Percentiles rank a stretch among this genome's conserved stretches.
phyloP scores from a whole-genome alignment of 2,329 filamentous ascomycete species.

The Camillea tinctor region DNA sequence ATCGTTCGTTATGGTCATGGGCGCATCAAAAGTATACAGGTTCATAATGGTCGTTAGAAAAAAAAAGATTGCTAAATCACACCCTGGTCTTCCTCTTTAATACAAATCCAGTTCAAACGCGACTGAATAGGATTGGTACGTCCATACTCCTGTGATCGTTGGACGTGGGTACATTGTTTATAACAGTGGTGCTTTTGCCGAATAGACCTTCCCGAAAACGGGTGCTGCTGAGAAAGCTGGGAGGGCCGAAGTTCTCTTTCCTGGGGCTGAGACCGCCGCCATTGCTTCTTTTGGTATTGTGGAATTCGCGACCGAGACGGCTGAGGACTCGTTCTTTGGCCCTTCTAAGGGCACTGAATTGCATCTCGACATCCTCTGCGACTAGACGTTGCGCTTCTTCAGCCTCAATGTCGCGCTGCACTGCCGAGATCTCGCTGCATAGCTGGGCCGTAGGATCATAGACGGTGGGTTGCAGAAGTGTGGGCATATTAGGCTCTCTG shows the following conservation, averaged over 20 bases:
- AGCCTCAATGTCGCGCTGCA: constrained; percentile 57
- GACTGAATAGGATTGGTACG: constrained; percentile 61
- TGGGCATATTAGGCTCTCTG: constrained; percentile 45
- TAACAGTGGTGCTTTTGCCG: constrained; percentile 31
- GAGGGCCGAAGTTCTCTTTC: constrained; percentile 28
- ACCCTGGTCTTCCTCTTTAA: constrained; percentile 2
- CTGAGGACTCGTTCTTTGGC: constrained; percentile 60
- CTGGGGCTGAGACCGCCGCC: constrained; percentile 27
- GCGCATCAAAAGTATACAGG: not conserved
- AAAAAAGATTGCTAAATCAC: not conserved
- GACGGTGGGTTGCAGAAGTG: constrained; percentile 55
- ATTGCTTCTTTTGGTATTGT: constrained; percentile 27
- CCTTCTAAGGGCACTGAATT: constrained; percentile 53
- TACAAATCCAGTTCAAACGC: constrained; percentile 16
- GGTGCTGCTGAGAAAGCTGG: constrained; percentile 35
- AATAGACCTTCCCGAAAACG: constrained; percentile 44
- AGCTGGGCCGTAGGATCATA: constrained; percentile 48
- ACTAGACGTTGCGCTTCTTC: constrained; percentile 55
- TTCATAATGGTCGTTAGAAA: not conserved
- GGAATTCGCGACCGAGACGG: constrained; percentile 56
- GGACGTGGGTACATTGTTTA: constrained; percentile 11
- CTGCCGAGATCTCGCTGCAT: constrained; percentile 51
- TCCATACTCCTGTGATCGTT: constrained; percentile 46
- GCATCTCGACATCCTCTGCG: constrained; percentile 56
- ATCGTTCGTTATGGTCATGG: not conserved